phyloP scores from a whole-genome alignment of 2,329 filamentous ascomycete species.

The Stachybotrys chartarum region DNA sequence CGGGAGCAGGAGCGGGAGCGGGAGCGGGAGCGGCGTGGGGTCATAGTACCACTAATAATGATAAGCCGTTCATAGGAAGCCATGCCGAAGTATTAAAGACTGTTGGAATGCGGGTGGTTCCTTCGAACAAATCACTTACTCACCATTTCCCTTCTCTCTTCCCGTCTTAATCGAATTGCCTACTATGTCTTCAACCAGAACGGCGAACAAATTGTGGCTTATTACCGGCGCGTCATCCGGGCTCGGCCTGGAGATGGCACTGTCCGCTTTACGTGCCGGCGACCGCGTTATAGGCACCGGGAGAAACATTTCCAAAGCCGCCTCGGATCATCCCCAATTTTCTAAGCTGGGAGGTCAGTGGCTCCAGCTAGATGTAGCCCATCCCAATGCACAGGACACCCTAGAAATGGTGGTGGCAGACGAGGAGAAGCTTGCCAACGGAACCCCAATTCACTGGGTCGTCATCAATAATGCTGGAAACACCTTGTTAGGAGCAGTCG shows the following conservation, averaged over 20 bases:
- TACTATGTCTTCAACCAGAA: neutral
- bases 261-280: slow-evolving; percentile 3
- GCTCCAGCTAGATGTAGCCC: neutral
- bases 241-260: slow-evolving; percentile 4
- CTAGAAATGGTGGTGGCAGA: neutral
- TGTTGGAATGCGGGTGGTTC: neutral
- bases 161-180: neutral
- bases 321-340: neutral
- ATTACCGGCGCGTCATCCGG: slow-evolving; percentile 4
- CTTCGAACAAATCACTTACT: neutral
- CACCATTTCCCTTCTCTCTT: neutral
- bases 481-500: neutral
- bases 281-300: slow-evolving; percentile 5
- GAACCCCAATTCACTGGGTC: neutral
- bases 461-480: neutral
- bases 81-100: neutral
- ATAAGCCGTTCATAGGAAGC: too few relatives aligned
- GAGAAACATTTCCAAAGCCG: slow-evolving; percentile 1
- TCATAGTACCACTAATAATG: neutral
- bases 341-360: neutral
- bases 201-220: neutral
- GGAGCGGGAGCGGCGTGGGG: neutral
- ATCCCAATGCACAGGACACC: neutral
- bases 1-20: too few relatives aligned
- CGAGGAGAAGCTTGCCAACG: neutral